Conservation (phyloP, 768 basidiomycete species). For the Guyanaporus albipodus region DNA sequence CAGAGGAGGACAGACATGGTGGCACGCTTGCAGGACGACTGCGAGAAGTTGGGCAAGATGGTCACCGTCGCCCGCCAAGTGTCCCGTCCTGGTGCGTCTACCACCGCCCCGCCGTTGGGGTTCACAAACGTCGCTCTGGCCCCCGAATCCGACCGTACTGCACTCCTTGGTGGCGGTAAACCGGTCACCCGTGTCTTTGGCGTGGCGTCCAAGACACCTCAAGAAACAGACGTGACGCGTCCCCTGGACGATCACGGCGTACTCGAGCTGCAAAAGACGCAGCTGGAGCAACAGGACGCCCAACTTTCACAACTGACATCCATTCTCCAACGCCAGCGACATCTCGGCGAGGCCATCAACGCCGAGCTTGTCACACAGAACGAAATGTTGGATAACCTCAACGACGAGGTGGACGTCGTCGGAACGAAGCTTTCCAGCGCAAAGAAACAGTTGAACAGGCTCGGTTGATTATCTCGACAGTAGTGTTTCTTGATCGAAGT, state of each 20-base stretch:
- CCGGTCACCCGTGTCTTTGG: conserved; percentile 80
- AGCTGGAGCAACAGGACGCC: conserved; percentile 80
- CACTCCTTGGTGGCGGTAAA: conserved; percentile 52
- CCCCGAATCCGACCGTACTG: conserved; percentile 58
- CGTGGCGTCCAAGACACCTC: conserved; percentile 45
- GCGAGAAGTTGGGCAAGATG: conserved; percentile 83
- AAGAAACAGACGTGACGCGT: conserved; percentile 83
- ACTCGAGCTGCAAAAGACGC: conserved; percentile 70
- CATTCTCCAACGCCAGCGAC: conserved; percentile 78
- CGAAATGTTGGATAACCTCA: conserved; percentile 79
- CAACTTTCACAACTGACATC: conserved; percentile 78
- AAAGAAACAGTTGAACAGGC: conserved; percentile 77
- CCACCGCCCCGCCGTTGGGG: conserved; percentile 25
- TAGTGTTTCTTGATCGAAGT: conserved; percentile 3
- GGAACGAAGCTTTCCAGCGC: conserved; percentile 75
- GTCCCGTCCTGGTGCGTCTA: conserved; percentile 34
- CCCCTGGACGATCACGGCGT: conserved; percentile 84
- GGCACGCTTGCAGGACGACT: conserved; percentile 83
- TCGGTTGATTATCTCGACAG: conserved; percentile 44
- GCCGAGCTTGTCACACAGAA: conserved; percentile 81
- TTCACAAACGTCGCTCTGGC: conserved; percentile 33
- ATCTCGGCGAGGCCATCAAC: conserved; percentile 82
- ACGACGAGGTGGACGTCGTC: conserved; percentile 70
- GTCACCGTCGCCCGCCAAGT: conserved; percentile 68
- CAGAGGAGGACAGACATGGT: conserved; percentile 88